Percentiles rank a stretch among this genome's conserved stretches.
Conservation (phyloP, 306 rosid species). For the Alnus glutinosa region DNA sequence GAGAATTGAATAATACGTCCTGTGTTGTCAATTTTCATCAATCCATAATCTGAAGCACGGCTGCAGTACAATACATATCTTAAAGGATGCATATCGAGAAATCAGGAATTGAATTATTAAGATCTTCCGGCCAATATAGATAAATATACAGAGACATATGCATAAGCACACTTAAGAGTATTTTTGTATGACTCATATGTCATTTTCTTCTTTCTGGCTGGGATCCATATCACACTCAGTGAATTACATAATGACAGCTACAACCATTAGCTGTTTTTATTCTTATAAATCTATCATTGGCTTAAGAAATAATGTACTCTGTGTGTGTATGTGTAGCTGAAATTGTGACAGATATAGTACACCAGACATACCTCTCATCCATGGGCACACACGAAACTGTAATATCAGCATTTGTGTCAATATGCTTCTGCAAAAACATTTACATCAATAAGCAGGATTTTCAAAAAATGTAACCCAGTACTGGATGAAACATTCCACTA, state of each 20-base stretch:
- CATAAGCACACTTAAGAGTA: background rate
- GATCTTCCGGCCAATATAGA: background rate
- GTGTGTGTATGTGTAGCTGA: background rate
- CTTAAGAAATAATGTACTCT: background rate
- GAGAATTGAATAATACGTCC: conserved; percentile 80
- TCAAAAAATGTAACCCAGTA: background rate
- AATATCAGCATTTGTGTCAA: conserved; percentile 90
- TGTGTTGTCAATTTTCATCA: conserved; percentile 72
- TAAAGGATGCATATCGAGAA: background rate
- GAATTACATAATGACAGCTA: background rate
- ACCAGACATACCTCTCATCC: conserved; percentile 70
- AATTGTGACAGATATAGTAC: background rate
- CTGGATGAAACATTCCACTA: background rate
- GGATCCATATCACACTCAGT: background rate
- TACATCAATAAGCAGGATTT: conserved; percentile 22
- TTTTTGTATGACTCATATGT: background rate
- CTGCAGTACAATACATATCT: conserved; percentile 39
- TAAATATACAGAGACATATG: no score
- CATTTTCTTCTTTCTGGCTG: background rate
- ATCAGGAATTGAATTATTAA: background rate
- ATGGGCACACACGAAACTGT: conserved; percentile 92
- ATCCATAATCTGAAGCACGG: conserved; percentile 92
- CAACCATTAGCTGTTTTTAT: background rate
- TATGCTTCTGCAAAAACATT: conserved; percentile 61
- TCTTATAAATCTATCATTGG: background rate